Base-by-base conservation (phyloP, 352 stramenopile genomes). In the Pythium pyrilobum region DNA sequence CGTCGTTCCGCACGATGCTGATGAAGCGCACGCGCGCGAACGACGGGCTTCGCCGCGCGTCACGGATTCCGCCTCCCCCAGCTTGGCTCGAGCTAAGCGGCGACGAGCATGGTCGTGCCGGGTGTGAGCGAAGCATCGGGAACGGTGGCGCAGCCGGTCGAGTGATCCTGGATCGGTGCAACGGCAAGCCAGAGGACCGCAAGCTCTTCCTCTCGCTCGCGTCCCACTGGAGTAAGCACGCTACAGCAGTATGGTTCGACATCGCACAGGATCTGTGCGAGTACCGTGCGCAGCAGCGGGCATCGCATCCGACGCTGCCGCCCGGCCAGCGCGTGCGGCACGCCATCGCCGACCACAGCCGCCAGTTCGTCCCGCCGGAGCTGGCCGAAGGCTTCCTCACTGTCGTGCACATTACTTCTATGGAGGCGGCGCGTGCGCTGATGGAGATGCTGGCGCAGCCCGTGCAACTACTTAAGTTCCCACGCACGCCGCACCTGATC, bases 221-320 rank as follows among this genome's bases (percentile, higher is more conserved):
- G 1, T 47, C 61, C 5, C 74, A 54, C 0, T 87, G 77, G 77
- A 76, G 62, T 52, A 60, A 59, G 9, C 77, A 87, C 21, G 67
- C 77, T 6, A 87, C 74, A 1, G 77, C 68, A 6, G 59, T 85
- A n/a, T 81, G 75, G 57, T 87, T 87, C 24, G 77, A 87, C 29
- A 65, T 80, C 15, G 44, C 60, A 0, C n/a, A 38, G 0, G 56
- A 76, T 8, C 24, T 85, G 8, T 87, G 77, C 32, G 59, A 71
- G 52, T 64, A 62, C 21, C 65, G 77, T 41, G 74, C 77, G 4
- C 74, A 84, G 58, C 63, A 56, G 31, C 74, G 77, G 0, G 31
- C 63, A 0, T 59, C 67, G 33, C 73, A 85, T 47, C 67, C 69
- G 13, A 81, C 72, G 3, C 57, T 85, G 0, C 58, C 66, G 2